These are phyloP conservation scores for Paracorniculantispora psalliotae DNA, from an alignment of 2,329 filamentous ascomycete species.

Conservation along the genomic window DNA sequence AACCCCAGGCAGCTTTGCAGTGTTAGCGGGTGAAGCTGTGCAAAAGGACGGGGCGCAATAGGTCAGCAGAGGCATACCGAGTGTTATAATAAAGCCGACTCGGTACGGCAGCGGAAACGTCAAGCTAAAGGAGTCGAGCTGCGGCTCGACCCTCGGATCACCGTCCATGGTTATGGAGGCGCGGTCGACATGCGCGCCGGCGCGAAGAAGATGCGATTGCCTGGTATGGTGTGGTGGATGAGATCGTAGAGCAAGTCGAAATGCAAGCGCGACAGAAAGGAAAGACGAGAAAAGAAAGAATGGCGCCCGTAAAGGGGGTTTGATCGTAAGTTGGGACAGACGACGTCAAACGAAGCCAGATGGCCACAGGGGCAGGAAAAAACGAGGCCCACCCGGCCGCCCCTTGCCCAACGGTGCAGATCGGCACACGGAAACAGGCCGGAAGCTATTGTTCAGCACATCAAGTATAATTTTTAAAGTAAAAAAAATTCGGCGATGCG, in stretches of 20 bases:
- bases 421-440: no score
- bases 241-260: neutral
- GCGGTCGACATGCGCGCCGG: neutral
- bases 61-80: constrained; percentile 53
- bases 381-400: neutral
- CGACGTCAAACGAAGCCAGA: constrained; percentile 2
- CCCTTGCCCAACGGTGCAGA: neutral
- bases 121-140: constrained; percentile 81
- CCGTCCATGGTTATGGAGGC: constrained; percentile 55
- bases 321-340: neutral
- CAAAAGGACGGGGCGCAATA: neutral
- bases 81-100: constrained; percentile 76
- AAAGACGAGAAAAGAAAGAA: neutral
- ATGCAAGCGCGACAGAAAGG: neutral
- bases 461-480: no score
- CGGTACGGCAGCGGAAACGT: constrained; percentile 86
- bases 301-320: neutral
- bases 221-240: neutral
- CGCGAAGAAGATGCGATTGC: neutral
- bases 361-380: neutral
- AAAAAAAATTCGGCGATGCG: no score
- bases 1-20: constrained; percentile 82
- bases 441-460: no score
- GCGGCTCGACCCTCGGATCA: constrained; percentile 63
- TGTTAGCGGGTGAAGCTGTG: neutral